Evolutionary conservation across 1,284 basidiomycete genomes (phyloP).

Genomic region (Cutaneotrichosporon sp.): DNA sequence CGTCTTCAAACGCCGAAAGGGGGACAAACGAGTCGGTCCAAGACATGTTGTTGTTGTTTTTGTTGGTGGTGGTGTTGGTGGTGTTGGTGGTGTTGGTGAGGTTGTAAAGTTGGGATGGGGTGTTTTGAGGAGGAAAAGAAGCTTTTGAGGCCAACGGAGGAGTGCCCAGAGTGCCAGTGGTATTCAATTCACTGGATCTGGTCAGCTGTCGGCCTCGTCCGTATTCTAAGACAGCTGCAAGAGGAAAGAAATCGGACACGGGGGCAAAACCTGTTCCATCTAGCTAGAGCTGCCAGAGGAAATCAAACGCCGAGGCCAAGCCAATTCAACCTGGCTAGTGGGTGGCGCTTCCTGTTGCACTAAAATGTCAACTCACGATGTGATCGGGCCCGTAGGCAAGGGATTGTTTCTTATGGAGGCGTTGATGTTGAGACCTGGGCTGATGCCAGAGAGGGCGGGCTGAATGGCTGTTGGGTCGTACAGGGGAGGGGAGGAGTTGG

Average conservation of each 20-base stretch:
- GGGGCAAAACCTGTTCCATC: too few relatives aligned
- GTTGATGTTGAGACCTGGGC: constrained; percentile 16
- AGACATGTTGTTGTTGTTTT: constrained; percentile 16
- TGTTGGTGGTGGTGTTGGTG: constrained; percentile 7
- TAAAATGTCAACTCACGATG: constrained; percentile 5
- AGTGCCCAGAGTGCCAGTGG: not conserved
- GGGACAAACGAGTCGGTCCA: constrained; percentile 20
- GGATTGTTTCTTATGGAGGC: constrained; percentile 13
- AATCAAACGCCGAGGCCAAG: not conserved
- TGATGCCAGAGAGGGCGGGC: constrained; percentile 16
- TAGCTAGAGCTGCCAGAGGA: too few relatives aligned
- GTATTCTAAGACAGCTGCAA: too few relatives aligned
- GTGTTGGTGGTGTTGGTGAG: not conserved
- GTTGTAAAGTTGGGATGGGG: constrained; percentile 14
- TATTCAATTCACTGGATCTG: not conserved
- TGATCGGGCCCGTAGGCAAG: constrained; percentile 16
- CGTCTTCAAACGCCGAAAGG: constrained; percentile 11
- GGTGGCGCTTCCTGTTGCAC: not conserved
- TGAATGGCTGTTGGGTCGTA: constrained; percentile 17
- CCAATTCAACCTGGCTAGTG: not conserved
- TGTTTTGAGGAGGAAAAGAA: not conserved
- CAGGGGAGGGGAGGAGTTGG: constrained; percentile 17
- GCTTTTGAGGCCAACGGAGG: too few relatives aligned
- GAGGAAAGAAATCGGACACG: too few relatives aligned
- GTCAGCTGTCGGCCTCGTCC: too few relatives aligned